Percentiles rank a stretch among this genome's conserved stretches.
These are phyloP conservation scores for Cyberlindnera subsufficiens DNA, from an alignment of 805 yeast genomes.

Conservation along the genomic window DNA sequence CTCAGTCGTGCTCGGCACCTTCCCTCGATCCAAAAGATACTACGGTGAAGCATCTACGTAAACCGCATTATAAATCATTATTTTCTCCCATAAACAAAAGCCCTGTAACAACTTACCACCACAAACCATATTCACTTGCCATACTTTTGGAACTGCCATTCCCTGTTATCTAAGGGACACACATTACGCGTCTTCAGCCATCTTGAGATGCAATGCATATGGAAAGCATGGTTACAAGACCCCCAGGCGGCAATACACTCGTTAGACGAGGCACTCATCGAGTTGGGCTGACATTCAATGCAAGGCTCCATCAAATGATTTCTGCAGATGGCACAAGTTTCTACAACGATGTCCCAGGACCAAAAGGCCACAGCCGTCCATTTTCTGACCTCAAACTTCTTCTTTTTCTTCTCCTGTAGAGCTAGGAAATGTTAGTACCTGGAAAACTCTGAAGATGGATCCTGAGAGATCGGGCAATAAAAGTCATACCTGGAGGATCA, in stretches of 20 bases:
- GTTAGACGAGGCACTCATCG: slow-evolving; percentile 51
- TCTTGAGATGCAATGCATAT: slow-evolving; percentile 89
- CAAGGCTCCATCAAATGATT: slow-evolving; percentile 98
- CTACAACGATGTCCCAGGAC: slow-evolving; percentile 97
- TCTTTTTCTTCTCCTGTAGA: slow-evolving; percentile 39
- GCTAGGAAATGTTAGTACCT: not conserved
- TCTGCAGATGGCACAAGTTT: slow-evolving; percentile 96
- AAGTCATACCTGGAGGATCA: too few relatives aligned
- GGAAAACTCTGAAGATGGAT: too few relatives aligned
- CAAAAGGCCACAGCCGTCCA: slow-evolving; percentile 99
- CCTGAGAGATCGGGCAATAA: too few relatives aligned
- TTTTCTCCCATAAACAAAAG: not conserved
- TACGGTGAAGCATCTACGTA: slow-evolving; percentile 6
- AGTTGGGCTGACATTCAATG: slow-evolving; percentile 90
- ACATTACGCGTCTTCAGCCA: slow-evolving; percentile 95
- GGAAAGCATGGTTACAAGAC: slow-evolving; percentile 96
- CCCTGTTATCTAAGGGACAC: slow-evolving; percentile 93
- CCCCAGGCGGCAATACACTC: slow-evolving; percentile 98
- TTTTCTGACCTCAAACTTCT: slow-evolving; percentile 87
- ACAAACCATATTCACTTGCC: slow-evolving; percentile 44
- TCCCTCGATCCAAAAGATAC: slow-evolving; percentile 12
- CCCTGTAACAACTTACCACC: slow-evolving; percentile 1
- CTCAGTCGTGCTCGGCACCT: slow-evolving; percentile 38
- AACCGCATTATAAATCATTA: not conserved
- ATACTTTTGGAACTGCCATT: slow-evolving; percentile 75